A percentile compares a stretch with the other conserved stretches of the same genome.
phyloP scores from a whole-genome alignment of 1,284 basidiomycete genomes.

The Porodaedalea pini region DNA sequence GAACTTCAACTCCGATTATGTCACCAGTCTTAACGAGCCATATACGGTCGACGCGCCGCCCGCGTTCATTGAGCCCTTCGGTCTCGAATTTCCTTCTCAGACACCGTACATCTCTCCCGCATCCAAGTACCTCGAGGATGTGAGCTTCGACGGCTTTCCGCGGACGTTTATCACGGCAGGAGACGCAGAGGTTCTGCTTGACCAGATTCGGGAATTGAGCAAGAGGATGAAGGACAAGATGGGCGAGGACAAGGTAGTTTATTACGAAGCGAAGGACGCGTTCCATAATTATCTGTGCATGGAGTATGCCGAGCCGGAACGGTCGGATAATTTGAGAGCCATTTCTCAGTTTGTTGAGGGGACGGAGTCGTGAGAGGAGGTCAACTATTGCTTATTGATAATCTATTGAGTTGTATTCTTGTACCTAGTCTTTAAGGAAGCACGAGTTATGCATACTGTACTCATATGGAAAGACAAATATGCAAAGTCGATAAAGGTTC shows the following conservation, averaged over 20 bases:
- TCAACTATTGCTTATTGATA: background rate
- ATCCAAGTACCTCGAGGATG: slow-evolving; percentile 35
- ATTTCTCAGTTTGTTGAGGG: background rate
- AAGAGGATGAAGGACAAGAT: slow-evolving; percentile 36
- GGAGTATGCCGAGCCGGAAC: slow-evolving; percentile 8
- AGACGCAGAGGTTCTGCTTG: slow-evolving; percentile 49
- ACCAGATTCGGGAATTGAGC: slow-evolving; percentile 43
- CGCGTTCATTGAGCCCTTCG: slow-evolving; percentile 40
- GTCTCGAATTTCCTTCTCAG: slow-evolving; percentile 35
- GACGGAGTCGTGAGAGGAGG: background rate
- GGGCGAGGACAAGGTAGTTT: slow-evolving; percentile 18
- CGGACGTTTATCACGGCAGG: slow-evolving; percentile 52
- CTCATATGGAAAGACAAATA: too few species aligned
- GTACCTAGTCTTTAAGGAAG: too few species aligned
- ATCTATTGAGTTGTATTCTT: background rate
- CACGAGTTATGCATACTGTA: too few species aligned
- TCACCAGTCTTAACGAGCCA: background rate
- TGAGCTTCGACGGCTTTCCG: slow-evolving; percentile 51
- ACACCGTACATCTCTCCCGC: slow-evolving; percentile 58
- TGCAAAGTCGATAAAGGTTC: too few species aligned
- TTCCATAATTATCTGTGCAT: slow-evolving; percentile 24
- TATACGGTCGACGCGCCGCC: slow-evolving; percentile 20
- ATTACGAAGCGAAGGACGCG: slow-evolving; percentile 24
- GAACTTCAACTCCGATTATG: slow-evolving; percentile 12
- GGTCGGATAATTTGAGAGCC: background rate